phyloP scores from a whole-genome alignment of 805 yeast genomes.

The Saccharomycopsis oosterbeekiorum region DNA sequence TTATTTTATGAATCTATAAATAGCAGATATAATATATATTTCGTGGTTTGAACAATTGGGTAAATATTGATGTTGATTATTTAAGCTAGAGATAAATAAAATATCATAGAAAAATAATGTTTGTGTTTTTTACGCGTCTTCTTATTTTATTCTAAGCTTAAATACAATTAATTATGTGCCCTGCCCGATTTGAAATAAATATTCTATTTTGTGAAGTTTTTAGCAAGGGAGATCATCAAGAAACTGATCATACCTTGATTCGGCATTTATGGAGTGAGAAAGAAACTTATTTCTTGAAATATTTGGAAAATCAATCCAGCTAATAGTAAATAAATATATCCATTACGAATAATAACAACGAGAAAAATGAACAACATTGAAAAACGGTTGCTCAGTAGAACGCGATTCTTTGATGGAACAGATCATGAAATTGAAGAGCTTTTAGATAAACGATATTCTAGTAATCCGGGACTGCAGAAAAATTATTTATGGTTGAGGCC shows the following conservation, averaged over 20 bases:
- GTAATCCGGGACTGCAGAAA: constrained; percentile 12
- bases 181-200: neutral
- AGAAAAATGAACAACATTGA: constrained; percentile 10
- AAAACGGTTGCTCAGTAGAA: constrained; percentile 12
- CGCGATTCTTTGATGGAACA: constrained; percentile 14
- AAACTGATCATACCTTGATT: neutral
- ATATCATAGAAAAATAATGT: no score
- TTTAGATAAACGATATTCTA: constrained; percentile 14
- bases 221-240: neutral
- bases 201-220: neutral
- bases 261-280: no score
- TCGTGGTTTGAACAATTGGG: no score
- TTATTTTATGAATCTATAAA: neutral
- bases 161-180: neutral
- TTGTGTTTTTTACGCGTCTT: neutral
- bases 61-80: neutral
- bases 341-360: neutral
- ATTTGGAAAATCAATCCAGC: no score
- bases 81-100: no score
- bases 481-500: constrained; percentile 11
- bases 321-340: neutral
- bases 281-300: no score
- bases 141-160: neutral
- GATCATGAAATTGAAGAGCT: constrained; percentile 13
- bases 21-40: no score